Conservation (phyloP, 2,329 filamentous ascomycete species). For the Colletotrichum sidae region DNA sequence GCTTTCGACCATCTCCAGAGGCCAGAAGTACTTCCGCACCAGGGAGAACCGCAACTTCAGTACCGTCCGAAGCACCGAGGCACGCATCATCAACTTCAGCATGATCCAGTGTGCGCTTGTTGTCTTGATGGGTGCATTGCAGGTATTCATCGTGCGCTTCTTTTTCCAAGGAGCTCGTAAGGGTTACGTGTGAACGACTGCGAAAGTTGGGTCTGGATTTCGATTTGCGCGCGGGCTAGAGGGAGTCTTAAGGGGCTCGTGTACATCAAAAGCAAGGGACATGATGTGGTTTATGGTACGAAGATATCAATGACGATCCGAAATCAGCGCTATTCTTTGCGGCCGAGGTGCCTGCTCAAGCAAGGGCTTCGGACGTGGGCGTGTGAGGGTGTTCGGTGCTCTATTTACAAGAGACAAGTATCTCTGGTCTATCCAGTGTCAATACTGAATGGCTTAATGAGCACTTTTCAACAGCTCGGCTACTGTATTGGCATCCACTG, state of each 20-base stretch:
- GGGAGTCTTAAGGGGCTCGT: constrained; percentile 32
- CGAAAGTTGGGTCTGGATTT: constrained; percentile 30
- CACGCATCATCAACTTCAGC: constrained; percentile 96
- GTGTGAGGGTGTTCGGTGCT: background rate
- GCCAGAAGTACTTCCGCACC: constrained; percentile 99
- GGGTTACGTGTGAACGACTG: constrained; percentile 70
- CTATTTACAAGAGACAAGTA: constrained; percentile 1
- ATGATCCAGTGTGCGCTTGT: constrained; percentile 93
- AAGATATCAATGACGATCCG: constrained; percentile 34
- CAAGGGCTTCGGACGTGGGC: background rate
- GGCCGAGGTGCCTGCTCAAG: background rate
- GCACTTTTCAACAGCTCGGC: background rate
- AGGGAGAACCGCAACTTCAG: constrained; percentile 99
- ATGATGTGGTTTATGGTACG: constrained; percentile 34
- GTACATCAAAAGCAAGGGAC: constrained; percentile 36
- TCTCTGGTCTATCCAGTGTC: constrained; percentile 6
- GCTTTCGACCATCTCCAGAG: constrained; percentile 92
- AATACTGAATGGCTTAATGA: constrained; percentile 25
- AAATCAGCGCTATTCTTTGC: constrained; percentile 19
- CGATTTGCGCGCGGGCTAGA: constrained; percentile 22
- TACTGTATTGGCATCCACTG: background rate
- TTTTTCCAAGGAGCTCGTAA: constrained; percentile 89
- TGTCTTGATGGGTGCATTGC: constrained; percentile 92
- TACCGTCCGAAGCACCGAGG: constrained; percentile 95
- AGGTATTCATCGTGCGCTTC: constrained; percentile 97